These are phyloP conservation scores for Neckera pumila DNA, from an alignment of 225 moss, liverwort and hornwort genomes.

Conservation along the genomic window DNA sequence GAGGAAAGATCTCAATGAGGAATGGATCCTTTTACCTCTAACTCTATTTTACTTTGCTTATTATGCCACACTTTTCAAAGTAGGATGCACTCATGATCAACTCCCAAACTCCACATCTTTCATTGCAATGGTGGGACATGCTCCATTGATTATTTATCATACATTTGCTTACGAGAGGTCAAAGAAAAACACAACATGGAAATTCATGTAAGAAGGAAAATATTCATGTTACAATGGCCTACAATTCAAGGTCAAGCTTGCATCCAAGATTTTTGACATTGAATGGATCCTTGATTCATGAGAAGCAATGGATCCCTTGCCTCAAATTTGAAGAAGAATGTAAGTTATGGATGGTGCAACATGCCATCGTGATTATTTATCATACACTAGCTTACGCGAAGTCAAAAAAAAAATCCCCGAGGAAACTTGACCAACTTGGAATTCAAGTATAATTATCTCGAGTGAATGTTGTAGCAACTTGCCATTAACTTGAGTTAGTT, in stretches of 20 bases:
- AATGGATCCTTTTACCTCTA: too few species aligned
- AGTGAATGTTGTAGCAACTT: background rate
- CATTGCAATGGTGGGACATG: background rate
- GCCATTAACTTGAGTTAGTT: background rate
- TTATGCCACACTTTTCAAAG: background rate
- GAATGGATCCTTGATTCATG: background rate
- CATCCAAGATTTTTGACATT: background rate
- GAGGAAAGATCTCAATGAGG: too few species aligned
- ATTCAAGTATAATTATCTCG: background rate
- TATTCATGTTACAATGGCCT: background rate
- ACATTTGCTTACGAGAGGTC: too few species aligned
- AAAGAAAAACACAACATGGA: too few species aligned
- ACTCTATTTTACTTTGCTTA: too few species aligned
- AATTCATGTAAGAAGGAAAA: background rate
- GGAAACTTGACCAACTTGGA: background rate
- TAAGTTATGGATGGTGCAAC: accelerated
- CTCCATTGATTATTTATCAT: accelerated
- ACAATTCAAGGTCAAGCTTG: background rate
- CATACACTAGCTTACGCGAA: background rate
- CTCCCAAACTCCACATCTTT: background rate
- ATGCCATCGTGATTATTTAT: background rate
- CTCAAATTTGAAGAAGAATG: background rate
- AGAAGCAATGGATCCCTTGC: background rate
- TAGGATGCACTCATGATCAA: background rate
- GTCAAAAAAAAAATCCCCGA: background rate